A percentile compares a stretch with the other conserved stretches of the same genome.
Conservation (phyloP, 1,284 basidiomycete species). For the Leccinum fallax region DNA sequence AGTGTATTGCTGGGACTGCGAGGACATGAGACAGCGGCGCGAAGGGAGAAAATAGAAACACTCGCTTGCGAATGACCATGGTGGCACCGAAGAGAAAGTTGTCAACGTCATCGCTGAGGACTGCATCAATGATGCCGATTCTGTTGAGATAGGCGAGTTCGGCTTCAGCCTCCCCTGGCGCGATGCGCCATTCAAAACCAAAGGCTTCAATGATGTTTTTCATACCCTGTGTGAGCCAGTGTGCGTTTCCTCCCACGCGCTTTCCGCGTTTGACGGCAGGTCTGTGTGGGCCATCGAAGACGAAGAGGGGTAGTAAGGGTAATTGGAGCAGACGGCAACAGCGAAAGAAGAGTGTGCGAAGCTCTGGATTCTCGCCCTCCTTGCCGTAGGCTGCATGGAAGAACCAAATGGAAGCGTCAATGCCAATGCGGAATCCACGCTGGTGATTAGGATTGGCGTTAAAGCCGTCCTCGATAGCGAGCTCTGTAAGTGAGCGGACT, state of each 20-base stretch:
- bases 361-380: slow-evolving; percentile 79
- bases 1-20: slow-evolving; percentile 72
- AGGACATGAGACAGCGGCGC: slow-evolving; percentile 7
- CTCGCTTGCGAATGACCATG: slow-evolving; percentile 78
- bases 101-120: slow-evolving; percentile 94
- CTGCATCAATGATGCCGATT: slow-evolving; percentile 83
- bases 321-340: slow-evolving; percentile 73
- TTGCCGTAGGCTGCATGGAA: slow-evolving; percentile 73
- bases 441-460: slow-evolving; percentile 55
- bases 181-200: slow-evolving; percentile 86
- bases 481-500: slow-evolving; percentile 64
- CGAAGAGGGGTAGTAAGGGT: slow-evolving; percentile 87
- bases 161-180: slow-evolving; percentile 95
- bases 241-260: slow-evolving; percentile 60
- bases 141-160: slow-evolving; percentile 88
- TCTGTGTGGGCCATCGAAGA: slow-evolving; percentile 90
- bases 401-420: slow-evolving; percentile 84
- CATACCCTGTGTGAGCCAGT: slow-evolving; percentile 69
- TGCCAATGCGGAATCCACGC: slow-evolving; percentile 72
- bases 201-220: slow-evolving; percentile 85
- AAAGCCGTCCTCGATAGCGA: slow-evolving; percentile 72
- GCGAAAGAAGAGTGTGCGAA: slow-evolving; percentile 75
- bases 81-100: slow-evolving; percentile 88
- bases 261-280: slow-evolving; percentile 85
- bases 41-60: slow-evolving; percentile 5